Base-by-base conservation (phyloP, 306 rosid species). In the Medicago truncatula region DNA sequence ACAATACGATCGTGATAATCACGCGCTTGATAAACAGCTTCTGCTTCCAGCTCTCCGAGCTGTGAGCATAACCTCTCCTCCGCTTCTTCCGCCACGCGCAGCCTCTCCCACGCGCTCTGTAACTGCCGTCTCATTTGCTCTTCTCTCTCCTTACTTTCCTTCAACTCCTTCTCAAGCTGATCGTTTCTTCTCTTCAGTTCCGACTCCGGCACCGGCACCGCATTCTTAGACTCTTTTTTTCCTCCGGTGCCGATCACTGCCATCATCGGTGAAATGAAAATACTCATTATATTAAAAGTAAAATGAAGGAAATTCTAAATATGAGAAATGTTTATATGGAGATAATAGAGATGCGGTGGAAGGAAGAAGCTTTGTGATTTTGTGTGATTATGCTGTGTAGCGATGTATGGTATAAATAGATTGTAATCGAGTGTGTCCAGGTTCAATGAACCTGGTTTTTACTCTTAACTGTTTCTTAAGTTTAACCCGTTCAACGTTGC, bases 41-140 rank as follows among this genome's bases (percentile, higher is more conserved):
- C 97, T 0, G 97, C 97, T 41, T 95, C 98, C 0, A 95, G 83
- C 66, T 95, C 98, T 0, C 97, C 97, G 25, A 95, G 90, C 89
- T 95, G 98, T 0, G 88, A 89, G 71, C 97, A 95, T 47, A 95
- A 96, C 46, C 92, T 85, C 93, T 95, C 98, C 78, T 95, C 98
- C 0, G 90, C 98, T 4, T 92, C 98, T 76, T 95, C 98, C 8
- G 96, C 92, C 40, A 95, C 85, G 38, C 88, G 84, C 21, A 95
- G 88, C 84, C 96, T 86, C 73, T 90, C 85, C 53, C 84, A 78
- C 15, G 85, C 76, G 70, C 79, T 85, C 28, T 78, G 76, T 1
- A 95, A 80, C 77, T 95, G 81, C 2, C 61, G 53, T 61, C 44
- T 87, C 99, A 89, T 89, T 54, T 78, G 17, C 70, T 87, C 90